These are phyloP conservation scores for Mitragyna speciosa DNA, from an alignment of 257 asterid species.

Conservation along the genomic window DNA sequence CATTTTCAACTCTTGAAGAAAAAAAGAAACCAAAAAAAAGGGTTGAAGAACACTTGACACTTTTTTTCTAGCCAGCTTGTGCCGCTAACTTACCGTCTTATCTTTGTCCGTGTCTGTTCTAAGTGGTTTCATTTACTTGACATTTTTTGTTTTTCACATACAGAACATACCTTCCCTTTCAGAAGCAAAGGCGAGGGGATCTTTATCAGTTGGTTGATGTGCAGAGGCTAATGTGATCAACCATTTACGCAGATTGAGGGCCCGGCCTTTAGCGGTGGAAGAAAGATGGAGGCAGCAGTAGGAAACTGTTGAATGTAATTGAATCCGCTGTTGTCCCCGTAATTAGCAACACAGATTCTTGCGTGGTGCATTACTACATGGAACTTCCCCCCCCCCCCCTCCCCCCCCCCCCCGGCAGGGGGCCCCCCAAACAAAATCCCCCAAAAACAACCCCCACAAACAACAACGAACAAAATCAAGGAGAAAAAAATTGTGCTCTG, in stretches of 20 bases:
- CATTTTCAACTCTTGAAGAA: background rate
- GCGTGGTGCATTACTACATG: background rate
- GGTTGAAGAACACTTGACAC: background rate
- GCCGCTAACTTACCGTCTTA: background rate
- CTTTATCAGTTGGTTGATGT: conserved; percentile 84
- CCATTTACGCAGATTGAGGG: conserved; percentile 23
- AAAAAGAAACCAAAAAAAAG: background rate
- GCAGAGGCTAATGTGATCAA: conserved; percentile 38
- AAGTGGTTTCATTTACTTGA: background rate
- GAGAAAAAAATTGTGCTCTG: no score
- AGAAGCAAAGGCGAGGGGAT: conserved; percentile 78
- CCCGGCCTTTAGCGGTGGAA: background rate
- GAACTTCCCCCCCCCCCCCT: background rate
- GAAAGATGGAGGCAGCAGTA: background rate
- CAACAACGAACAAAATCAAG: no score
- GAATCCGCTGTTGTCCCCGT: background rate
- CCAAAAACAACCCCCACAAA: no score
- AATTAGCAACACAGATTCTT: background rate
- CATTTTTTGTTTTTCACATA: background rate
- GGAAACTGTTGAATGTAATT: background rate
- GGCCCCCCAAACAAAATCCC: no score
- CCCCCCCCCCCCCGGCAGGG: no score
- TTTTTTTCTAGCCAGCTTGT: background rate
- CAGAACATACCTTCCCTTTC: conserved; percentile 79
- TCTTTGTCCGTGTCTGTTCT: background rate